Conservation (phyloP, 2,329 filamentous ascomycete species). For the Colletotrichum cordylinicola region DNA sequence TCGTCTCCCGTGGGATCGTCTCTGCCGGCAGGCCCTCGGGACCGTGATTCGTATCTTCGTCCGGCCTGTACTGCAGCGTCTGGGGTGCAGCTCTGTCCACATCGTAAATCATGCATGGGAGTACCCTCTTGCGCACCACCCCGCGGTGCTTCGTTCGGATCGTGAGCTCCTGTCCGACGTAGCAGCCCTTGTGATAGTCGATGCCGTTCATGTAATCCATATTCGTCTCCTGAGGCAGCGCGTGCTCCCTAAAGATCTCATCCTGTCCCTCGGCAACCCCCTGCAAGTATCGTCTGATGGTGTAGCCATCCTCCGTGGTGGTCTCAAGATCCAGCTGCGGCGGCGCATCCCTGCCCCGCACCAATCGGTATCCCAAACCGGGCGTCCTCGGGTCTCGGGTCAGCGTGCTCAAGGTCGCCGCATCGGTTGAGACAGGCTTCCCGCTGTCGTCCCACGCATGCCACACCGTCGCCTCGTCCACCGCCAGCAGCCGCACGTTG, state of each 20-base stretch:
- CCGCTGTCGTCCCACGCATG: slow-evolving; percentile 70
- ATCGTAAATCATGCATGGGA: slow-evolving; percentile 79
- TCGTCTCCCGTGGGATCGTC: slow-evolving; percentile 48
- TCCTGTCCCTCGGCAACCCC: slow-evolving; percentile 86
- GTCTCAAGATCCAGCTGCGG: slow-evolving; percentile 49
- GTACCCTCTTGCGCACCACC: slow-evolving; percentile 86
- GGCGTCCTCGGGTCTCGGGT: slow-evolving; percentile 60
- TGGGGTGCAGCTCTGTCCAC: slow-evolving; percentile 41
- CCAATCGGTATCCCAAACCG: slow-evolving; percentile 58
- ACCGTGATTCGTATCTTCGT: slow-evolving; percentile 25
- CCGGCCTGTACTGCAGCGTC: slow-evolving; percentile 53
- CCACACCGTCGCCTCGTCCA: slow-evolving; percentile 73
- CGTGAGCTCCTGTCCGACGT: slow-evolving; percentile 94
- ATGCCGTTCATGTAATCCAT: slow-evolving; percentile 86
- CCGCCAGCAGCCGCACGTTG: slow-evolving; percentile 67
- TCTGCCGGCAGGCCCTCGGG: slow-evolving; percentile 35
- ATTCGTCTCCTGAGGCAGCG: slow-evolving; percentile 88
- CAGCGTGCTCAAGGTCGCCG: slow-evolving; percentile 32
- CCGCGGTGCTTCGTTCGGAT: slow-evolving; percentile 95
- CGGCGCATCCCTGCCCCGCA: slow-evolving; percentile 34
- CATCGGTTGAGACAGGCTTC: neutral
- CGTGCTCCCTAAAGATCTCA: slow-evolving; percentile 74
- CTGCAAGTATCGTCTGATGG: slow-evolving; percentile 75
- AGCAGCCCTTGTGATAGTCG: slow-evolving; percentile 96
- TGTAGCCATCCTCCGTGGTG: slow-evolving; percentile 68